These are phyloP conservation scores for Cutaneotrichosporon cavernicola DNA, from an alignment of 1,284 basidiomycete species.

Conservation along the genomic window DNA sequence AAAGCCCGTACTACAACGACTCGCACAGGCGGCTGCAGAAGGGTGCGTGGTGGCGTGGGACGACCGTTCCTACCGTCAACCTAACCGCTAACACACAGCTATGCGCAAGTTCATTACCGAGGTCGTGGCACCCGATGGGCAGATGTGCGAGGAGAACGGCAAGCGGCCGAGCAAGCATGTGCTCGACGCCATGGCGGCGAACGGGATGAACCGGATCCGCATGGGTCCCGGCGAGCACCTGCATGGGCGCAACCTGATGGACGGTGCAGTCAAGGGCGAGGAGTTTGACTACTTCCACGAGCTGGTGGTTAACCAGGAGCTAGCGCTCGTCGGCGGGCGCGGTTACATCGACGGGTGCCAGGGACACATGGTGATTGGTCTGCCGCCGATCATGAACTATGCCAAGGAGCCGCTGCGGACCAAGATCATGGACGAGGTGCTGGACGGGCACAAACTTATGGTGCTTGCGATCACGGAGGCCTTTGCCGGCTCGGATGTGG, in stretches of 20 bases:
- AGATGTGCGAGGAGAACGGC: constrained; percentile 73
- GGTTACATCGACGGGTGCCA: constrained; percentile 58
- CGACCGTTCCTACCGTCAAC: too few relatives aligned
- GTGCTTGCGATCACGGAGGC: constrained; percentile 85
- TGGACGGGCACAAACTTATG: constrained; percentile 70
- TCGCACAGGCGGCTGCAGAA: constrained; percentile 55
- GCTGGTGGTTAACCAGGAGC: constrained; percentile 85
- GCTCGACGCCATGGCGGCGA: constrained; percentile 54
- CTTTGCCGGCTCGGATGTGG: constrained; percentile 87
- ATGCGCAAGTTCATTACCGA: constrained; percentile 60
- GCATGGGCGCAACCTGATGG: constrained; percentile 76
- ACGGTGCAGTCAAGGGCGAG: constrained; percentile 76
- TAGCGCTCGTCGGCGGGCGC: constrained; percentile 74
- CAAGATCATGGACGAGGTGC: constrained; percentile 74
- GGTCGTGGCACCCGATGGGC: constrained; percentile 56
- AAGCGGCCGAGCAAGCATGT: constrained; percentile 60
- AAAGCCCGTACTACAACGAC: constrained; percentile 80
- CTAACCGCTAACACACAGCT: constrained; percentile 17
- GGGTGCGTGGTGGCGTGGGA: constrained; percentile 17
- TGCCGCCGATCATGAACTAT: constrained; percentile 64
- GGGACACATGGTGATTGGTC: constrained; percentile 41
- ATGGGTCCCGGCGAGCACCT: constrained; percentile 77
- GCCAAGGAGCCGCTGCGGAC: constrained; percentile 58
- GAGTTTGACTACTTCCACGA: constrained; percentile 75
- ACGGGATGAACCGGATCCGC: constrained; percentile 85